These are phyloP conservation scores for Xylariaceae sp. DNA, from an alignment of 2,329 filamentous ascomycete species.

Conservation along the genomic window DNA sequence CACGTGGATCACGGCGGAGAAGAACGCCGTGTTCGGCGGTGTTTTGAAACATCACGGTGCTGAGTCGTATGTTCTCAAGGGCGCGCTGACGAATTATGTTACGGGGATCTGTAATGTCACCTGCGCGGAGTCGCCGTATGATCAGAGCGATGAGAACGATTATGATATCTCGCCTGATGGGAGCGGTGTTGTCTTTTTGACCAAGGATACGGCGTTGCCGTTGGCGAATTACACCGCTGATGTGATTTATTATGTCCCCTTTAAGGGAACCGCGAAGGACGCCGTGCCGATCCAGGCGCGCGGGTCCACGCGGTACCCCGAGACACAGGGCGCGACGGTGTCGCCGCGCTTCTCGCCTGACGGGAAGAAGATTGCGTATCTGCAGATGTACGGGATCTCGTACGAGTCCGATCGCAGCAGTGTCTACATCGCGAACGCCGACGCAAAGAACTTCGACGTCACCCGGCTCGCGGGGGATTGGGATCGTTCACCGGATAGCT, in stretches of 20 bases:
- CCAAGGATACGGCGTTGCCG: conserved; percentile 50
- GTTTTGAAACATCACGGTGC: conserved; percentile 35
- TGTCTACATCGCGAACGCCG: conserved; percentile 36
- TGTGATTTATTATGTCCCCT: conserved; percentile 34
- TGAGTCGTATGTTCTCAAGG: conserved; percentile 29
- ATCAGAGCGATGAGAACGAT: conserved; percentile 50
- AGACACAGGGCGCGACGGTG: conserved; percentile 33
- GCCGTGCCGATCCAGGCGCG: conserved; percentile 34
- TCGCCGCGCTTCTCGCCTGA: conserved; percentile 49
- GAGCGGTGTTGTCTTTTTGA: conserved; percentile 45
- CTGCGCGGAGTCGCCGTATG: conserved; percentile 42
- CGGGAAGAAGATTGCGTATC: conserved; percentile 52
- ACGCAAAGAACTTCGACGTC: conserved; percentile 43
- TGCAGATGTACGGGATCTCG: conserved; percentile 54
- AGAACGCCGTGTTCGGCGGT: conserved; percentile 56
- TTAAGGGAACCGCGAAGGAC: conserved; percentile 29
- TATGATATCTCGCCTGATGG: conserved; percentile 52
- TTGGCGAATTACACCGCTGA: conserved; percentile 48
- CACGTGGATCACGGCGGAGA: conserved; percentile 48
- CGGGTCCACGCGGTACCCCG: conserved; percentile 28
- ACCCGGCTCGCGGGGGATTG: conserved; percentile 30
- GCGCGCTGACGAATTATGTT: conserved; percentile 33
- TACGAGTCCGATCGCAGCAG: conserved; percentile 48
- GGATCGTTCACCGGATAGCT: conserved; percentile 29
- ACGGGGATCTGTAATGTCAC: conserved; percentile 33